Base-by-base conservation (phyloP, 2,329 filamentous ascomycete genomes). In the Hypoxylon sp. region DNA sequence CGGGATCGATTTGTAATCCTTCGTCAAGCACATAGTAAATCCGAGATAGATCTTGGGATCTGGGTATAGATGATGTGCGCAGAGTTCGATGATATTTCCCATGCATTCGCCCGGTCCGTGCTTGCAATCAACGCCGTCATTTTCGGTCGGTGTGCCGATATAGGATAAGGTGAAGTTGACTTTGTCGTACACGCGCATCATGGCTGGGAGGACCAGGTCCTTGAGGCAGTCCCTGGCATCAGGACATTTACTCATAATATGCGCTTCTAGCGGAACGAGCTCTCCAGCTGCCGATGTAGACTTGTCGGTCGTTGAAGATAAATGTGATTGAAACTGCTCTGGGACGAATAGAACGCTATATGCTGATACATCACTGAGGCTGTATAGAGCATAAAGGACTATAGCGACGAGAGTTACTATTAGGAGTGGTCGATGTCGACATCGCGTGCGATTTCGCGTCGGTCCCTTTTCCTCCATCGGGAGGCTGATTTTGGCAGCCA, bases 231-330 rank as follows among this genome's bases (percentile, higher is more conserved):
- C 91, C 84, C 86, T 87, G 1, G 96, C 94, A 80, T 99, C 96
- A 0, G 95, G 94, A 76, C 96, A 99, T 85, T 98, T 98, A 82
- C 90, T 93, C 91, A 98, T 99, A 74, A 98, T 96, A 79, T 98
- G 95, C 61, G 93, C 93, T 79, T 99, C 96, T 1, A 99, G 81
- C 3, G 93, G 92, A 3, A 98, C 91, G 63, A 84, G 80, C 48
- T 67, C 69, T 56, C 70, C 41, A n/a, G 65, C 43, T 17, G 63
- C 66, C 13, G 63, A 68, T 55, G 59, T 51, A 53, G 58, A 30
- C 43, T 70, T 58, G 51, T 62, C 53, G 23, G 63, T 14, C 19
- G 45, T 63, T 32, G 61, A 46, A 11, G 65, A 23, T 11, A 68
- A 43, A 30, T 46, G 14, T 19, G 25, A 41, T 25, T 38, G 60